phyloP scores from a whole-genome alignment of 768 basidiomycete species.

The Sistotremastrum niveocremeum region DNA sequence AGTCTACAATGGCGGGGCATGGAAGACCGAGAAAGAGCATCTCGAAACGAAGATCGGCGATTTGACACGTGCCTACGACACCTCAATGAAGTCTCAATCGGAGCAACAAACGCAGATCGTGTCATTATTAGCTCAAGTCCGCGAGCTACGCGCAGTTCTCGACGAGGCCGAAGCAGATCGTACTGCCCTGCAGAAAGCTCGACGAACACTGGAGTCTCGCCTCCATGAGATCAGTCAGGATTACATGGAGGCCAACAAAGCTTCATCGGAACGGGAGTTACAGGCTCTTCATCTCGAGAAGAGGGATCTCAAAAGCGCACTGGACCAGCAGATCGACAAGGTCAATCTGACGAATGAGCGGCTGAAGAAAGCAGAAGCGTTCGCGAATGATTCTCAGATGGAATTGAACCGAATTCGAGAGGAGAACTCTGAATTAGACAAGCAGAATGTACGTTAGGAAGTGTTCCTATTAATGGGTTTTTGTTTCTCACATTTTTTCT shows the following conservation, averaged over 20 bases:
- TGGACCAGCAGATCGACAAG: slow-evolving; percentile 69
- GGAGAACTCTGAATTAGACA: slow-evolving; percentile 75
- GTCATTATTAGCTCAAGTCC: slow-evolving; percentile 72
- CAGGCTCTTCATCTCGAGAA: slow-evolving; percentile 69
- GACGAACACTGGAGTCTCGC: slow-evolving; percentile 66
- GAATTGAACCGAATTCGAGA: slow-evolving; percentile 64
- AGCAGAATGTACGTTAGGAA: slow-evolving; percentile 41
- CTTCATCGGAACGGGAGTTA: slow-evolving; percentile 59
- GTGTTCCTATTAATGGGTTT: slow-evolving; percentile 12
- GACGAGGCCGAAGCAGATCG: slow-evolving; percentile 82
- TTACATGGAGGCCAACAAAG: slow-evolving; percentile 51
- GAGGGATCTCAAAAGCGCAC: slow-evolving; percentile 63
- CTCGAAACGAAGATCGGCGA: slow-evolving; percentile 73
- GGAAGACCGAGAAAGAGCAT: slow-evolving; percentile 83
- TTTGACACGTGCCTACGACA: slow-evolving; percentile 61
- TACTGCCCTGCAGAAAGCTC: slow-evolving; percentile 65
- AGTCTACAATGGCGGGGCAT: slow-evolving; percentile 59
- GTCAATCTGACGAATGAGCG: slow-evolving; percentile 58
- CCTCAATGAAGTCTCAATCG: slow-evolving; percentile 52
- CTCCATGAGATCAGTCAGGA: slow-evolving; percentile 71
- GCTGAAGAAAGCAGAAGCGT: slow-evolving; percentile 69
- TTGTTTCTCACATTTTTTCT: neutral
- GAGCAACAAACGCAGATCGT: slow-evolving; percentile 82
- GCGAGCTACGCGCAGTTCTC: slow-evolving; percentile 65
- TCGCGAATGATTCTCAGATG: slow-evolving; percentile 60